Base-by-base conservation (phyloP, 495 filamentous ascomycete species). In the Penicillium parvum region DNA sequence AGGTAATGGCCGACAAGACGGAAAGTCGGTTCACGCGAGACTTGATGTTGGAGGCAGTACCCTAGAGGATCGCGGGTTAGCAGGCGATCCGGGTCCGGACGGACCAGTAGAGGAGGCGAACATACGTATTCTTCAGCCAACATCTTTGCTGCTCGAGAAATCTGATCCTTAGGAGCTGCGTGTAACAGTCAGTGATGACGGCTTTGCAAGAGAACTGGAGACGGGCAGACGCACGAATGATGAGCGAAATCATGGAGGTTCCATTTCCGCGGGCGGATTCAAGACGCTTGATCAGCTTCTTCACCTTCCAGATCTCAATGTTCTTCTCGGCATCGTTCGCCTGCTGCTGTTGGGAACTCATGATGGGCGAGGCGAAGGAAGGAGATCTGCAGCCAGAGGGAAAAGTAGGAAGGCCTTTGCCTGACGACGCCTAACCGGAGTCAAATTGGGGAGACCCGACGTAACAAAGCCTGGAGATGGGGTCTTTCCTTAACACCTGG, bases 41-140 rank as follows among this genome's bases (percentile, higher is more conserved):
- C 68, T 98, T 98, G 71, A 98, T 98, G 67, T 98, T 98, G 48
- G 90, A 96, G 14, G 92, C 94, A 40, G 92, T 98, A 58, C 92
- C 92, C 87, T 90, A 30, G 32, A 17, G 11, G 9, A 37, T 30
- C 25, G 25, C 7, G 28, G n/a, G 12, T 30, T 14, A 21, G 10
- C 5, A 19, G 27, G 29, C 16, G 23, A 20, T 16, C 8, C 18
- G 21, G 11, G 35, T 34, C 22, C n/a, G 7, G 14, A 32, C 4
- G 28, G n/a, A n/a, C n/a, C 14, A 14, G 20, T 6, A 27, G 4
- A 21, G 35, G 25, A 17, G 20, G 5, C 20, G 19, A 47, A 75
- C 86, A 52, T 76, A 95, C 90, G 62, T 90, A 96, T 85, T 96
- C 91, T 96, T 98, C 92, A 70, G 92, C 92, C 81, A 98, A 84